phyloP scores from a whole-genome alignment of 257 asterid genomes.

The Lycium ferocissimum region DNA sequence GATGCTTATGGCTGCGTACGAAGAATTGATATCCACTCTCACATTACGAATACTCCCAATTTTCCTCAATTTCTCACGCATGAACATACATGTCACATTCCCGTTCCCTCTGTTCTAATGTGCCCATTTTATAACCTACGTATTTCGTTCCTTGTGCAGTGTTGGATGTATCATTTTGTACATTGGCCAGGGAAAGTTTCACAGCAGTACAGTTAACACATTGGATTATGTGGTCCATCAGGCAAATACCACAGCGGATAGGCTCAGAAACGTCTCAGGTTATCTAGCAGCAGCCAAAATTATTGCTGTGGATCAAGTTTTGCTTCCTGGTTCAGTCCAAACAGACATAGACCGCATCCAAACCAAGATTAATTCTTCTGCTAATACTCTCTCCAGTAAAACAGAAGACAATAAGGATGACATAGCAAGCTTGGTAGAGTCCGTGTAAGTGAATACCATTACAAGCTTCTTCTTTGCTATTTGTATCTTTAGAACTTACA shows the following conservation, averaged over 20 bases:
- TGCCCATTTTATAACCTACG: slow-evolving; percentile 26
- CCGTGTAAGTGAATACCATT: slow-evolving; percentile 59
- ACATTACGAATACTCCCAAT: neutral
- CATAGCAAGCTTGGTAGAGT: slow-evolving; percentile 56
- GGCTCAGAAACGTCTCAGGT: slow-evolving; percentile 67
- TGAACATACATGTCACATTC: slow-evolving; percentile 3
- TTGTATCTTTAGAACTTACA: slow-evolving; percentile 4
- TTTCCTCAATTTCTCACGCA: neutral
- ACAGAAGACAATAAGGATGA: slow-evolving; percentile 63
- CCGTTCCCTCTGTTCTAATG: neutral
- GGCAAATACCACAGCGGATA: slow-evolving; percentile 66
- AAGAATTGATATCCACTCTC: neutral
- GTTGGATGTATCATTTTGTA: slow-evolving; percentile 79
- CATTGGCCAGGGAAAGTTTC: slow-evolving; percentile 67
- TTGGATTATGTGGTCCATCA: slow-evolving; percentile 64
- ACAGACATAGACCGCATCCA: slow-evolving; percentile 77
- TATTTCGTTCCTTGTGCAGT: slow-evolving; percentile 51
- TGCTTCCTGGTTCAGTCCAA: slow-evolving; percentile 70
- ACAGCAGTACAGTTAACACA: slow-evolving; percentile 55
- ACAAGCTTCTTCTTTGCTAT: neutral
- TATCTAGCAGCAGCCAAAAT: slow-evolving; percentile 84
- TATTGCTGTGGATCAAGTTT: slow-evolving; percentile 60
- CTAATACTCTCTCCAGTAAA: slow-evolving; percentile 64
- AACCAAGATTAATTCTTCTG: slow-evolving; percentile 72
- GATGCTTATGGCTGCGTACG: slow-evolving; percentile 2